phyloP scores from a whole-genome alignment of 106 monocot species.

The Dendrobium huoshanense region DNA sequence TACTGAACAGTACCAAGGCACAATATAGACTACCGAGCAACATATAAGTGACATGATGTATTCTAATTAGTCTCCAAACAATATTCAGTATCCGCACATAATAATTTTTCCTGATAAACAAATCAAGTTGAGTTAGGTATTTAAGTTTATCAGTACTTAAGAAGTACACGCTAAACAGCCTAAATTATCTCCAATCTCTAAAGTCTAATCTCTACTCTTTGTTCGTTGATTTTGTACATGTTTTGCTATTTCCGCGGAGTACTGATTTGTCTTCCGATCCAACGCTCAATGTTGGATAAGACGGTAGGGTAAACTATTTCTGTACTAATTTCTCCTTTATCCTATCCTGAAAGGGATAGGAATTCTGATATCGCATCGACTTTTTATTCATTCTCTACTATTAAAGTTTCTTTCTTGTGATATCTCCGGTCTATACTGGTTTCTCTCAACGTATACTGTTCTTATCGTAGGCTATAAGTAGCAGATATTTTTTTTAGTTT shows the following conservation, averaged over 20 bases:
- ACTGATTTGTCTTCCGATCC: neutral
- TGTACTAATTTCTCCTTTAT: neutral
- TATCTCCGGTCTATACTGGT: neutral
- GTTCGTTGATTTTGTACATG: neutral
- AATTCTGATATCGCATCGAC: neutral
- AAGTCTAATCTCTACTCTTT: neutral
- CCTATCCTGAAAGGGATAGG: neutral
- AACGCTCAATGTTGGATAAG: neutral
- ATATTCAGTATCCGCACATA: too few relatives aligned
- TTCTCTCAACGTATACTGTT: neutral
- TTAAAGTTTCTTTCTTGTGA: neutral
- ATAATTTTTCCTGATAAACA: too few relatives aligned
- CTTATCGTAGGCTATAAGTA: neutral
- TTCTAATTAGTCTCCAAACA: too few relatives aligned
- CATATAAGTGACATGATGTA: too few relatives aligned
- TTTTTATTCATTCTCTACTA: neutral
- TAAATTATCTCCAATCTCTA: neutral
- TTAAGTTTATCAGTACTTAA: too few relatives aligned
- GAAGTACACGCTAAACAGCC: neutral
- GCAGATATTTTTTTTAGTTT: neutral
- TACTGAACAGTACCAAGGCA: too few relatives aligned
- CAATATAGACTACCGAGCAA: too few relatives aligned
- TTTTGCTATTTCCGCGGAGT: neutral
- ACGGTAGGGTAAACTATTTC: neutral
- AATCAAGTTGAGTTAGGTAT: too few relatives aligned